These are phyloP conservation scores for Pseudocercospora crystallina DNA, from an alignment of 2,329 filamentous ascomycete genomes.

Conservation along the genomic window DNA sequence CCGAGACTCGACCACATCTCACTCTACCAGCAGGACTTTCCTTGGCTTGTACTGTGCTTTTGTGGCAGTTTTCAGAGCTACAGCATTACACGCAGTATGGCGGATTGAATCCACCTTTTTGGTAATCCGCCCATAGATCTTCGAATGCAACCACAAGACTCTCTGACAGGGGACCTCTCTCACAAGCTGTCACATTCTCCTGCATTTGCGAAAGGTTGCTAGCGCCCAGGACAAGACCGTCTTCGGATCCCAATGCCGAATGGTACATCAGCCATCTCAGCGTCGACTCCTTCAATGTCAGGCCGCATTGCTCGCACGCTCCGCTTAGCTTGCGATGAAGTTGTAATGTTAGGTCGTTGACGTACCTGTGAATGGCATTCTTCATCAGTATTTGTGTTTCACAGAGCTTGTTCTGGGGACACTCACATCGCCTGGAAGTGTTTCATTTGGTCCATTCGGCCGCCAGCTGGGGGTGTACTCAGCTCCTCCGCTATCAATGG, in stretches of 20 bases:
- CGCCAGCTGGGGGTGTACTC: conserved; percentile 25
- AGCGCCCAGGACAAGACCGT: conserved; percentile 43
- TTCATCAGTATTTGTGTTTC: too few species aligned
- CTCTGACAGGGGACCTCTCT: conserved; percentile 28
- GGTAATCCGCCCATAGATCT: conserved; percentile 19
- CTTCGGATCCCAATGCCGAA: conserved; percentile 37
- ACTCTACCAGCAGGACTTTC: too few species aligned
- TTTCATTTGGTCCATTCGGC: conserved; percentile 32
- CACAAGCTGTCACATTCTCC: conserved; percentile 31
- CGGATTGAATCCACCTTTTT: conserved; percentile 19
- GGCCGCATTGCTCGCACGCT: conserved; percentile 37
- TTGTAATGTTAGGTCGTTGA: conserved; percentile 45
- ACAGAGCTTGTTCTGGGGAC: too few species aligned
- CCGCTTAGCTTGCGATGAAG: conserved; percentile 42
- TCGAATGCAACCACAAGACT: conserved; percentile 26
- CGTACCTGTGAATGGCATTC: conserved; percentile 34
- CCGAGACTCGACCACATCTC: too few species aligned
- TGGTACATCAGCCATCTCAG: conserved; percentile 51
- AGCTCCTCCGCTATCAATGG: conserved; percentile 32
- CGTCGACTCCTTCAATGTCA: conserved; percentile 46
- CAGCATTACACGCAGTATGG: conserved; percentile 17
- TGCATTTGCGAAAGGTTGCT: conserved; percentile 33
- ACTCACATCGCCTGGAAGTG: conserved; percentile 29
- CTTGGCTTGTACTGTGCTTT: too few species aligned
- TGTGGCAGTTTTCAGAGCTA: too few species aligned